These are phyloP conservation scores for Zygotorulaspora danielsina DNA, from an alignment of 805 yeast species.

Conservation along the genomic window DNA sequence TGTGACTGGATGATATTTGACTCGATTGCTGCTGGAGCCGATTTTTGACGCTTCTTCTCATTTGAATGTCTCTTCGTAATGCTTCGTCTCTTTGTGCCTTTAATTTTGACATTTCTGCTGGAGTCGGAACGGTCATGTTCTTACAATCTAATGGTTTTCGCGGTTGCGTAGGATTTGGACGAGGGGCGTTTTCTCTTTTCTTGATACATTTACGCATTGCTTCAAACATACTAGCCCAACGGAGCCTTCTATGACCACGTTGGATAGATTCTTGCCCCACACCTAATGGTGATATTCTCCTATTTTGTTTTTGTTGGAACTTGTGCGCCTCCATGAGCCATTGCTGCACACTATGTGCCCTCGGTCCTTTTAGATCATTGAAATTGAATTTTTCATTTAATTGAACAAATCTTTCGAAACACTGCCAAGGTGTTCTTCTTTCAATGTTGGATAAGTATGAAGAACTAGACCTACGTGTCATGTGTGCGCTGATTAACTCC, in stretches of 20 bases:
- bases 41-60: conserved; percentile 33
- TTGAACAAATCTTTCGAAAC: conserved; percentile 94
- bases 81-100: conserved; percentile 85
- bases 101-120: conserved; percentile 76
- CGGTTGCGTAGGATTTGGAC: conserved; percentile 48
- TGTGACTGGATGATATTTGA: conserved; percentile 11
- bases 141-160: conserved; percentile 41
- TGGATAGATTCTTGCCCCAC: conserved; percentile 92
- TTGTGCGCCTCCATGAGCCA: conserved; percentile 92
- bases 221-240: conserved; percentile 98
- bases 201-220: conserved; percentile 87
- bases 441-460: conserved; percentile 84
- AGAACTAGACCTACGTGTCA: conserved; percentile 61
- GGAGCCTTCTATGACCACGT: conserved; percentile 81
- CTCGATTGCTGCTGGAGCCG: conserved; percentile 28
- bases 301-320: conserved; percentile 80
- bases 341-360: conserved; percentile 76
- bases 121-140: conserved; percentile 60
- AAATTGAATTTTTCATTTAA: conserved; percentile 84
- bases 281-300: conserved; percentile 87
- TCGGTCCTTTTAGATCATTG: conserved; percentile 80
- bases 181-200: conserved; percentile 74
- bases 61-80: conserved; percentile 56
- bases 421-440: conserved; percentile 97
- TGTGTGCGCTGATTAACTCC: conserved; percentile 82